Percentiles rank a stretch among this genome's conserved stretches.
These are phyloP conservation scores for Epichloe aotearoae DNA, from an alignment of 2,329 filamentous ascomycete genomes.

Conservation along the genomic window DNA sequence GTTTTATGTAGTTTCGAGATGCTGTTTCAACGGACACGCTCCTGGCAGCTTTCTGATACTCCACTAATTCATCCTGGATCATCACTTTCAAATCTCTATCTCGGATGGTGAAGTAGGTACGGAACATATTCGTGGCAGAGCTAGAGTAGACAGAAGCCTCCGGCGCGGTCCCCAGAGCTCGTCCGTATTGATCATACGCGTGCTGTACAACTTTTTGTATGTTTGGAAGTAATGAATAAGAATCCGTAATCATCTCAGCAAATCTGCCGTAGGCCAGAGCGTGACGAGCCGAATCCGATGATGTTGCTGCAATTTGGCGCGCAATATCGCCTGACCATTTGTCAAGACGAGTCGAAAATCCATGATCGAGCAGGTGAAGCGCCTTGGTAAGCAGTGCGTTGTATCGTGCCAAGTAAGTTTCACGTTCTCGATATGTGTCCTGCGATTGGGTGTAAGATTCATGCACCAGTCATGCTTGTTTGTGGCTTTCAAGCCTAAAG, in stretches of 20 bases:
- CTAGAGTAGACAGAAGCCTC: constrained; percentile 40
- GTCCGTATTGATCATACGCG: constrained; percentile 39
- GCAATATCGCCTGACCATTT: constrained; percentile 41
- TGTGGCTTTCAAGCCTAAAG: neutral
- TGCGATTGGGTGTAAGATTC: constrained; percentile 18
- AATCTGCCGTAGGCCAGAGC: constrained; percentile 48
- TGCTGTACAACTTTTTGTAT: constrained; percentile 37
- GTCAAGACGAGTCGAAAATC: constrained; percentile 38
- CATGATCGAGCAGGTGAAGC: constrained; percentile 47
- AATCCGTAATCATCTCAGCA: constrained; percentile 43
- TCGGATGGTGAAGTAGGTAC: constrained; percentile 37
- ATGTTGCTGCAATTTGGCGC: constrained; percentile 38
- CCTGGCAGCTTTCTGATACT: constrained; percentile 40
- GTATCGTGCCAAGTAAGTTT: constrained; percentile 79
- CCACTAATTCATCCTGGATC: constrained; percentile 39
- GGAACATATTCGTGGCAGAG: constrained; percentile 40
- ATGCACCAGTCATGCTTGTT: neutral
- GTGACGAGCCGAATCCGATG: constrained; percentile 45
- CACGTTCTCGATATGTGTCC: constrained; percentile 75
- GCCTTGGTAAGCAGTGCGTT: constrained; percentile 61
- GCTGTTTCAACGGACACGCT: constrained; percentile 38
- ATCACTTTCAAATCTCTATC: constrained; percentile 40
- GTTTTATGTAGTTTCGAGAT: constrained; percentile 44
- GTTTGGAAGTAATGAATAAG: constrained; percentile 42
- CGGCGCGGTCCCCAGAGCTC: constrained; percentile 26